Conservation (phyloP, 768 basidiomycete species). For the Mrakia gelida region DNA sequence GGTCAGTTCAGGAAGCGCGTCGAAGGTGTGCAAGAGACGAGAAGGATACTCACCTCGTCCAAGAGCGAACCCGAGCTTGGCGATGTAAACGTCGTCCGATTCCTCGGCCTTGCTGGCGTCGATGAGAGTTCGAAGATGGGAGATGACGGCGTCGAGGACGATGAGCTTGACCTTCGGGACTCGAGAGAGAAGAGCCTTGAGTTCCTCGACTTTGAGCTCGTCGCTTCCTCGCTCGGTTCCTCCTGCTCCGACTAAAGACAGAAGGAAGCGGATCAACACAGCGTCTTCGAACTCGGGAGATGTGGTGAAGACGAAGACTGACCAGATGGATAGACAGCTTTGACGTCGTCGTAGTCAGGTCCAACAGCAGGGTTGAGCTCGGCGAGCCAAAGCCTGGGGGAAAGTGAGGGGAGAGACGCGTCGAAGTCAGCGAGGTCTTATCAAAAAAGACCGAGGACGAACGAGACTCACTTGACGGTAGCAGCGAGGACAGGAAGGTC, state of each 20-base stretch:
- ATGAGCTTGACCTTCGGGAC: constrained; percentile 29
- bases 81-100: constrained; percentile 22
- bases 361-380: constrained; percentile 24
- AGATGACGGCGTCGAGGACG: constrained; percentile 24
- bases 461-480: constrained; percentile 13
- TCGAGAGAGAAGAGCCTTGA: constrained; percentile 22
- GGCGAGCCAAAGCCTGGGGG: constrained; percentile 14
- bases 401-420: background rate
- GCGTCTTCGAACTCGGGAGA: background rate
- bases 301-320: background rate
- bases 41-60: constrained; percentile 27
- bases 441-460: too few species aligned
- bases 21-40: background rate
- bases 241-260: background rate
- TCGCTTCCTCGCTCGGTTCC: background rate
- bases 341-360: constrained; percentile 30
- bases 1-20: background rate
- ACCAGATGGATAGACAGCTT: constrained; percentile 21
- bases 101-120: constrained; percentile 21
- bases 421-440: background rate
- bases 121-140: constrained; percentile 24
- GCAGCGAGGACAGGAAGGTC: constrained; percentile 28
- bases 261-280: background rate
- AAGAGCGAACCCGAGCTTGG: constrained; percentile 28
- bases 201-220: constrained; percentile 20